A percentile compares a stretch with the other conserved stretches of the same genome.
phyloP scores from a whole-genome alignment of 257 asterid species.

The Vinca minor region DNA sequence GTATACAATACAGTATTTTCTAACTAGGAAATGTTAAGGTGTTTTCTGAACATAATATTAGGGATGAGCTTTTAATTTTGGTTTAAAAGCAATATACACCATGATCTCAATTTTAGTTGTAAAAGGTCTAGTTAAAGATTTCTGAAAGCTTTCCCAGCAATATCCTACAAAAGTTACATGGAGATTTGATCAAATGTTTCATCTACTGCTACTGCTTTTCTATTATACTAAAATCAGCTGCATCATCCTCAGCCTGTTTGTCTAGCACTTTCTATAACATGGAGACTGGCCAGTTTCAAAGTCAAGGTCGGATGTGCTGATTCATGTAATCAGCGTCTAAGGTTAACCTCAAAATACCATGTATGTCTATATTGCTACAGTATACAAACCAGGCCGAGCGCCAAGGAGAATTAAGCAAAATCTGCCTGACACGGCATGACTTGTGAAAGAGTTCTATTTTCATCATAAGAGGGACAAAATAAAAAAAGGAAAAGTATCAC shows the following conservation, averaged over 20 bases:
- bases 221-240: neutral
- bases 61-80: neutral
- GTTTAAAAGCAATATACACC: neutral
- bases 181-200: neutral
- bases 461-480: neutral
- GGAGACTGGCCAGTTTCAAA: neutral
- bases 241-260: neutral
- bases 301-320: too few species aligned
- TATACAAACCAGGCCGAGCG: neutral
- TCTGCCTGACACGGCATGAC: neutral
- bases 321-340: neutral
- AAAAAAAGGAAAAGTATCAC: slow-evolving; percentile 14
- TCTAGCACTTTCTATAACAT: neutral
- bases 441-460: neutral
- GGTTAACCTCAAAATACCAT: neutral
- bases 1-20: too few species aligned
- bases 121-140: neutral
- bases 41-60: neutral
- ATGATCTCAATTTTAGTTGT: neutral
- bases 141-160: neutral
- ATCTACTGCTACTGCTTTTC: neutral
- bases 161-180: neutral
- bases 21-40: too few species aligned
- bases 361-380: neutral
- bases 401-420: neutral